A percentile compares a stretch with the other conserved stretches of the same genome.
phyloP scores from a whole-genome alignment of 2,329 filamentous ascomycete species.

The Beauveria sp. region DNA sequence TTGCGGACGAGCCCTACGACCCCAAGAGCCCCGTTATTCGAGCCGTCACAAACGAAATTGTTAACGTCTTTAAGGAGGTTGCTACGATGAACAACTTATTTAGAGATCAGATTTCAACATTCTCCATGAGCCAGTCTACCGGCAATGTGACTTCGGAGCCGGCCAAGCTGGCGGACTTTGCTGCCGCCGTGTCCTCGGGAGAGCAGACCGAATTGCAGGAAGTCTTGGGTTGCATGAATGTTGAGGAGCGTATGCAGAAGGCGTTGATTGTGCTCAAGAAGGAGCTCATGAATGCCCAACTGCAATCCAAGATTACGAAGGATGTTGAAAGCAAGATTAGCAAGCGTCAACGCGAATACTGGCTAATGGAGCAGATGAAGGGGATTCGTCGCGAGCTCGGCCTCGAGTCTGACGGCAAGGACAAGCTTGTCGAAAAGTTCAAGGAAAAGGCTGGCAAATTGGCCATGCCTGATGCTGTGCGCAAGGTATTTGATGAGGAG shows the following conservation, averaged over 20 bases:
- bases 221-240: conserved; percentile 78
- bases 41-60: conserved; percentile 92
- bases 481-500: conserved; percentile 97
- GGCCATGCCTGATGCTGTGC: conserved; percentile 93
- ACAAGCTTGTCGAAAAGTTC: conserved; percentile 96
- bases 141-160: conserved; percentile 94
- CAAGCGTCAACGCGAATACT: conserved; percentile 95
- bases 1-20: conserved; percentile 81
- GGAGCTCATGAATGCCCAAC: conserved; percentile 94
- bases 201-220: conserved; percentile 89
- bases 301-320: conserved; percentile 95
- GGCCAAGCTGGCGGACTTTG: conserved; percentile 92
- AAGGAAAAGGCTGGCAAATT: conserved; percentile 89
- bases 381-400: conserved; percentile 92
- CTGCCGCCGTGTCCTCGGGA: conserved; percentile 90
- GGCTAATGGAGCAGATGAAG: conserved; percentile 99
- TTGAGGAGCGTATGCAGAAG: conserved; percentile 88
- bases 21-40: conserved; percentile 83
- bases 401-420: conserved; percentile 95
- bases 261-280: conserved; percentile 91
- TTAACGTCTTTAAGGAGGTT: conserved; percentile 98
- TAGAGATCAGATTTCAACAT: conserved; percentile 93
- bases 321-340: conserved; percentile 97
- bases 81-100: conserved; percentile 90
- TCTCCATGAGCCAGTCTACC: conserved; percentile 89